Conservation (phyloP, 1,139 yeast genomes). For the Eremothecium sinecaudum region DNA sequence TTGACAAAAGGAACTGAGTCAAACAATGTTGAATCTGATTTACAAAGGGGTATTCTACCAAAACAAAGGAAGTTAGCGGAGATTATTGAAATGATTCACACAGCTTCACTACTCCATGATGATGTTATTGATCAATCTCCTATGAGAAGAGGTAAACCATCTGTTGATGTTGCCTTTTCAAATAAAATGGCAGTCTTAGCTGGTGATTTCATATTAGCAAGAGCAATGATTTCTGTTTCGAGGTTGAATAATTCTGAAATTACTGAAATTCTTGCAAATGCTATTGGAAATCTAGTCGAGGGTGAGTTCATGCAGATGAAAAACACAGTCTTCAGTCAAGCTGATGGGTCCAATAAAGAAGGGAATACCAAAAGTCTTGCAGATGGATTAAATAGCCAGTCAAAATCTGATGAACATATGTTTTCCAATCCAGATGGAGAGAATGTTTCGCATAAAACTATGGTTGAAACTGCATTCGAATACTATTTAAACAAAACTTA, state of each 20-base stretch:
- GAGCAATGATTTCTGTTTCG: conserved; percentile 95
- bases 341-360: conserved; percentile 33
- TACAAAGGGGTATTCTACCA: conserved; percentile 65
- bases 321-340: conserved; percentile 75
- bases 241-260: conserved; percentile 94
- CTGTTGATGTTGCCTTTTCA: conserved; percentile 88
- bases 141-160: conserved; percentile 80
- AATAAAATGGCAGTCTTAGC: conserved; percentile 97
- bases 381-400: conserved; percentile 43
- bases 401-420: conserved; percentile 48
- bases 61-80: conserved; percentile 93
- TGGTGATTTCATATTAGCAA: conserved; percentile 87
- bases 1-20: conserved; percentile 71
- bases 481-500: conserved; percentile 92
- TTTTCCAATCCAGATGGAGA: conserved; percentile 32
- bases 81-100: conserved; percentile 96
- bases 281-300: conserved; percentile 93
- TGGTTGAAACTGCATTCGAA: conserved; percentile 81
- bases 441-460: conserved; percentile 53
- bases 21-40: conserved; percentile 49
- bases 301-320: conserved; percentile 98
- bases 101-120: conserved; percentile 93
- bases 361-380: too few species aligned
- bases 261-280: conserved; percentile 85
- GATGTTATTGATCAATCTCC: conserved; percentile 94